Evolutionary conservation across 805 yeast species (phyloP).

Genomic region (Pichia cabralensis): DNA sequence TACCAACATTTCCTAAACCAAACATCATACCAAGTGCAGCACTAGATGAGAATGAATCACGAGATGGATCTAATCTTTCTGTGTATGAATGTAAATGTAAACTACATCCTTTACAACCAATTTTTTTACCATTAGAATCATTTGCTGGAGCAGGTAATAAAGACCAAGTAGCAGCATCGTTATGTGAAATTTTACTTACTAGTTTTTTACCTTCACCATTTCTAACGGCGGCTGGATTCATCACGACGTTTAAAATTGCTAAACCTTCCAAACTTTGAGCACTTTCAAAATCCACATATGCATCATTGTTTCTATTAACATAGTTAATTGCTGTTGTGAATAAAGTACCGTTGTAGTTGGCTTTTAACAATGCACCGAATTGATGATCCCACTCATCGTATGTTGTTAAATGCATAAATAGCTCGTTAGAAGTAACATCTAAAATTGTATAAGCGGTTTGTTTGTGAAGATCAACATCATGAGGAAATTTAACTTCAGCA

Average conservation of each 20-base stretch:
- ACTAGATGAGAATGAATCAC: conserved; percentile 81
- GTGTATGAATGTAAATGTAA: conserved; percentile 86
- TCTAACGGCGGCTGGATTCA: conserved; percentile 38
- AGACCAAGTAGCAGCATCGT: conserved; percentile 88
- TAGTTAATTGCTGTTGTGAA: conserved; percentile 57
- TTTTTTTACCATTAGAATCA: conserved; percentile 51
- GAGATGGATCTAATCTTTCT: conserved; percentile 59
- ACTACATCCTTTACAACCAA: conserved; percentile 53
- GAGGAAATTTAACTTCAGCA: conserved; percentile 77
- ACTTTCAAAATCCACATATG: conserved; percentile 85
- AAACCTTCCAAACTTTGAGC: conserved; percentile 81
- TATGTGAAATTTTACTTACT: conserved; percentile 68
- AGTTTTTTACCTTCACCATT: conserved; percentile 37
- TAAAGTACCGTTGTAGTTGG: conserved; percentile 86
- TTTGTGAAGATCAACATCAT: conserved; percentile 43
- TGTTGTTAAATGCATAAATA: conserved; percentile 79
- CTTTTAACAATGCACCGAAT: conserved; percentile 73
- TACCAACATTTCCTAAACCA: conserved; percentile 93
- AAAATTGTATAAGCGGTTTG: conserved; percentile 73
- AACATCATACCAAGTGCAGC: conserved; percentile 84
- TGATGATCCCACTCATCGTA: conserved; percentile 39
- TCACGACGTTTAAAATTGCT: conserved; percentile 60
- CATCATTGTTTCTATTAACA: conserved; percentile 65
- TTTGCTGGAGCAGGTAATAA: conserved; percentile 57
- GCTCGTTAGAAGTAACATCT: conserved; percentile 58